Percentiles rank a stretch among this genome's conserved stretches.
phyloP scores from a whole-genome alignment of 208 protist species.

The Naegleria fowleri region DNA sequence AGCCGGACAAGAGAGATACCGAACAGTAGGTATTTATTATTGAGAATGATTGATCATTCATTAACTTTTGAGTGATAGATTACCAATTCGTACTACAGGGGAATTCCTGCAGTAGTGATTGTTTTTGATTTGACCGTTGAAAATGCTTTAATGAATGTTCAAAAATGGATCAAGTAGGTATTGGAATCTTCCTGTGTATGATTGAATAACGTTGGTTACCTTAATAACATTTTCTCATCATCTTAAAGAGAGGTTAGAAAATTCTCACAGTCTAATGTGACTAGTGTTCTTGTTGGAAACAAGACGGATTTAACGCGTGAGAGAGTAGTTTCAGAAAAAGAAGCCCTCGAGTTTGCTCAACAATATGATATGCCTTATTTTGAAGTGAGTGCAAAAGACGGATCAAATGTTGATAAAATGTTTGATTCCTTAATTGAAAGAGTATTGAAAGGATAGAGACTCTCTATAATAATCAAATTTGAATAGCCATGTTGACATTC shows the following conservation, averaged over 20 bases:
- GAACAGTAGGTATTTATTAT: neutral
- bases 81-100: neutral
- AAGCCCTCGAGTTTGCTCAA: neutral
- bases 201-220: neutral
- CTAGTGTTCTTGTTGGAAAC: neutral
- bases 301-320: neutral
- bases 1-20: neutral
- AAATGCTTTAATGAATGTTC: neutral
- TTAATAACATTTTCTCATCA: neutral
- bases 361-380: neutral
- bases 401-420: neutral
- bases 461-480: too few species aligned
- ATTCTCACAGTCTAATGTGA: neutral
- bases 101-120: neutral
- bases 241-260: neutral
- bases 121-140: neutral
- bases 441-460: neutral
- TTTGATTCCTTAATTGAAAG: neutral
- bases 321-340: neutral
- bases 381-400: neutral
- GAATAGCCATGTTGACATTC: too few species aligned
- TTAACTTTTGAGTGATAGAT: neutral
- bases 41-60: neutral
- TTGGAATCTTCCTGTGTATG: neutral
- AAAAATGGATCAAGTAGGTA: conserved; percentile 14